Conservation (phyloP, 2,329 filamentous ascomycete species). For the Botryosphaeria agaves region DNA sequence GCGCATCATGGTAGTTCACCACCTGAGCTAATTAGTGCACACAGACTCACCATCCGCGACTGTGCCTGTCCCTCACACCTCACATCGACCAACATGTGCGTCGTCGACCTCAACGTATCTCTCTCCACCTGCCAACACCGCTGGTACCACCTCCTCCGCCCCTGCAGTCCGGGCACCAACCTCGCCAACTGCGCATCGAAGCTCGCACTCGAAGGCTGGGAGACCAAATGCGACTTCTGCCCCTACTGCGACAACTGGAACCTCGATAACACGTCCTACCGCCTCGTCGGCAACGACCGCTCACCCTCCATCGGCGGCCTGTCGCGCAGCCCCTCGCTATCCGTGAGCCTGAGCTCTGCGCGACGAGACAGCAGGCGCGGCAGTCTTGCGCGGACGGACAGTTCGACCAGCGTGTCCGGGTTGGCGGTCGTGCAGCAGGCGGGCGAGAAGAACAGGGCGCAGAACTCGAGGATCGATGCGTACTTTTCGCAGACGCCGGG, state of each 20-base stretch:
- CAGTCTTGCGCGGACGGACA: background rate
- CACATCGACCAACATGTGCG: too few relatives aligned
- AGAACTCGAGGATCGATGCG: constrained; percentile 1
- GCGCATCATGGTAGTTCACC: too few relatives aligned
- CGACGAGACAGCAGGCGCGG: constrained; percentile 1
- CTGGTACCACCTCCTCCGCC: constrained; percentile 29
- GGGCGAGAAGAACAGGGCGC: constrained; percentile 1
- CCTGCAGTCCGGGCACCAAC: constrained; percentile 25
- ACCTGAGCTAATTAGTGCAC: too few relatives aligned
- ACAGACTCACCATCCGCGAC: too few relatives aligned
- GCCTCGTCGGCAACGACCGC: constrained; percentile 19
- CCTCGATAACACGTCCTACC: constrained; percentile 25
- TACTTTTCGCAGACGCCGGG: constrained; percentile 1
- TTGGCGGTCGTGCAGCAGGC: background rate
- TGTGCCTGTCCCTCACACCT: too few relatives aligned
- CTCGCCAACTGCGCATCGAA: constrained; percentile 28
- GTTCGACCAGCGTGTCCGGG: background rate
- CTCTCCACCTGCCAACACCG: constrained; percentile 28
- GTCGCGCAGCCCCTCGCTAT: constrained; percentile 1
- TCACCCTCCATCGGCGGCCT: constrained; percentile 1
- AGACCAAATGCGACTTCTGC: constrained; percentile 27
- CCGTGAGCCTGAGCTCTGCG: background rate
- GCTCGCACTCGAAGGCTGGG: constrained; percentile 30
- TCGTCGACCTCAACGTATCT: constrained; percentile 31
- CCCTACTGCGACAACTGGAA: constrained; percentile 26